Conservation (phyloP, 2,329 filamentous ascomycete genomes). For the Penicillium occitanis region DNA sequence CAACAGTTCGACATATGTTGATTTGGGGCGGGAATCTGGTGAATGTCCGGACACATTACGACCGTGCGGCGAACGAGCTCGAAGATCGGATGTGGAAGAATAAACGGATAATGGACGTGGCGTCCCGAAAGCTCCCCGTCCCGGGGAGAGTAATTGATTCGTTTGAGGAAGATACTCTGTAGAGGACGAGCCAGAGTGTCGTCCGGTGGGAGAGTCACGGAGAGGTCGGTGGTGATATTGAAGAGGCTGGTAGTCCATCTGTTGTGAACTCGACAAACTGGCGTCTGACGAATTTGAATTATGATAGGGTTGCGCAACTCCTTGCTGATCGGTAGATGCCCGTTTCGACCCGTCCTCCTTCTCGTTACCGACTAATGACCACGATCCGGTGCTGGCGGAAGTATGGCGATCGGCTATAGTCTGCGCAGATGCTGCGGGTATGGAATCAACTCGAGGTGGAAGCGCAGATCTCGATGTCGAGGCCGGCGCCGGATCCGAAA, state of each 20-base stretch:
- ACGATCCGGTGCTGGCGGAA: slow-evolving; percentile 37
- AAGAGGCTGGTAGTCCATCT: slow-evolving; percentile 48
- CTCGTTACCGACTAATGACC: slow-evolving; percentile 34
- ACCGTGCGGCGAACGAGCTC: slow-evolving; percentile 55
- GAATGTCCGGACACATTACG: slow-evolving; percentile 53
- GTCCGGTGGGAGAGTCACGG: slow-evolving; percentile 30
- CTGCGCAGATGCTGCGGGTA: not conserved
- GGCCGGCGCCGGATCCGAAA: slow-evolving; percentile 25
- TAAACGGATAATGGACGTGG: slow-evolving; percentile 74
- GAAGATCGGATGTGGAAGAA: slow-evolving; percentile 70
- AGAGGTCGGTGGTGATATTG: slow-evolving; percentile 55
- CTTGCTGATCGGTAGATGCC: slow-evolving; percentile 30
- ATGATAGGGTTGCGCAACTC: slow-evolving; percentile 27
- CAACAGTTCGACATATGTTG: slow-evolving; percentile 63
- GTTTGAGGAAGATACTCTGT: slow-evolving; percentile 53
- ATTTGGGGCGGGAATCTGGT: slow-evolving; percentile 58
- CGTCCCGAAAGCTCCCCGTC: slow-evolving; percentile 48
- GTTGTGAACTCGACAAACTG: slow-evolving; percentile 38
- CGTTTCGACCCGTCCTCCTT: slow-evolving; percentile 27
- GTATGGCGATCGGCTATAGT: slow-evolving; percentile 31
- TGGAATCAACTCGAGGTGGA: slow-evolving; percentile 30
- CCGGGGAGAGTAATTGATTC: slow-evolving; percentile 63
- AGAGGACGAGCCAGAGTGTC: slow-evolving; percentile 32
- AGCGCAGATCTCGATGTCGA: slow-evolving; percentile 17
- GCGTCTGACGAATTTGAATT: slow-evolving; percentile 34